Percentiles rank a stretch among this genome's conserved stretches.
Conservation (phyloP, 2,329 filamentous ascomycete species). For the Phoma sp. region DNA sequence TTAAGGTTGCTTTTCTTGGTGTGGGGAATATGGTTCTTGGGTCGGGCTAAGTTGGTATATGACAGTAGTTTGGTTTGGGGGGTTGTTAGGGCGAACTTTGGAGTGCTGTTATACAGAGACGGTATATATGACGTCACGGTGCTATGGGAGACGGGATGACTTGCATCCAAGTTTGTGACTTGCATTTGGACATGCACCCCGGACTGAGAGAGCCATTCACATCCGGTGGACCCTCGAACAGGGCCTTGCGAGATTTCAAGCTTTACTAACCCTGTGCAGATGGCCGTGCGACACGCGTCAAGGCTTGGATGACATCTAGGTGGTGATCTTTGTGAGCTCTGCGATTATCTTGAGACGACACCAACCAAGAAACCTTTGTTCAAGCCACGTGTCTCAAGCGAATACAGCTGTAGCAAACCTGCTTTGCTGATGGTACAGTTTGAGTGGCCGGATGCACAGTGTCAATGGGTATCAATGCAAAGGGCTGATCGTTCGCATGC, state of each 20-base stretch:
- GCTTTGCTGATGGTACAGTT: not conserved
- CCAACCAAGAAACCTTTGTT: too few species aligned
- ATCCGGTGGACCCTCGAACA: not conserved
- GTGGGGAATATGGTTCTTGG: slow-evolving; percentile 4
- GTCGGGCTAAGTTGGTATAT: slow-evolving; percentile 10
- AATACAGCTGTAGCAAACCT: not conserved
- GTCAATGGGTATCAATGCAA: too few species aligned
- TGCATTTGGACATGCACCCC: not conserved
- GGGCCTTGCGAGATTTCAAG: slow-evolving; percentile 4
- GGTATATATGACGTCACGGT: slow-evolving; percentile 8
- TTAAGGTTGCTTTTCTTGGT: not conserved
- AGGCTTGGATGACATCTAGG: not conserved
- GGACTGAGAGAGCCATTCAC: slow-evolving; percentile 3
- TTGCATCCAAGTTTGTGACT: not conserved
- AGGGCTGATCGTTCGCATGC: not conserved
- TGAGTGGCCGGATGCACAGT: not conserved
- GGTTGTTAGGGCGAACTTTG: slow-evolving; percentile 3
- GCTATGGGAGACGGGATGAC: slow-evolving; percentile 7
- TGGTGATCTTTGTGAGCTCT: too few species aligned
- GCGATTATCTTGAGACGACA: too few species aligned
- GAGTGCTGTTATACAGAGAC: slow-evolving; percentile 10
- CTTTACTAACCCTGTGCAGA: not conserved
- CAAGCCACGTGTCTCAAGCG: too few species aligned
- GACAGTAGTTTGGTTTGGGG: slow-evolving; percentile 7
- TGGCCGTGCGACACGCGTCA: not conserved